A percentile compares a stretch with the other conserved stretches of the same genome.
These are phyloP conservation scores for Sphagnum fallax DNA, from an alignment of 228 moss, liverwort and hornwort genomes.

Conservation along the genomic window DNA sequence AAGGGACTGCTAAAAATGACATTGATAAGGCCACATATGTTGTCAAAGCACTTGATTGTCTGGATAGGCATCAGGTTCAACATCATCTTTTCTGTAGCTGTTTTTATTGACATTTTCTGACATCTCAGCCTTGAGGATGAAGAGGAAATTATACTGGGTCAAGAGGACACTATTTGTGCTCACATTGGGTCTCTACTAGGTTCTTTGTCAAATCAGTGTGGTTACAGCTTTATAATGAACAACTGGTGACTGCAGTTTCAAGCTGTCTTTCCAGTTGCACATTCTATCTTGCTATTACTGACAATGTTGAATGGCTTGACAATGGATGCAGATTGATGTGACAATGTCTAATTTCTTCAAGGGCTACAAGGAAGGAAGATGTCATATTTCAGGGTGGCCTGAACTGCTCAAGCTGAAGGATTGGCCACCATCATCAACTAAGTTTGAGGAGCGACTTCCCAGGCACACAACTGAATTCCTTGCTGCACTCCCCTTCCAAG, in stretches of 20 bases:
- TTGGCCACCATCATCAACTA: slow-evolving; percentile 72
- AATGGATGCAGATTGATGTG: slow-evolving; percentile 35
- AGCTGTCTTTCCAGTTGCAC: too few species aligned
- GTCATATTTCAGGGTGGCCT: slow-evolving; percentile 54
- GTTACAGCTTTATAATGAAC: too few species aligned
- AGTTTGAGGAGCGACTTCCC: slow-evolving; percentile 82
- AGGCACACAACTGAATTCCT: slow-evolving; percentile 84
- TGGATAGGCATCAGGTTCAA: slow-evolving; percentile 83
- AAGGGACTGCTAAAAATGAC: slow-evolving; percentile 70
- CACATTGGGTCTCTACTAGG: too few species aligned
- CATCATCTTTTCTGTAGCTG: too few species aligned
- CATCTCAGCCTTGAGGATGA: too few species aligned
- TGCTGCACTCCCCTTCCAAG: slow-evolving; percentile 74
- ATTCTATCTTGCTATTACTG: too few species aligned
- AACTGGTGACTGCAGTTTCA: too few species aligned
- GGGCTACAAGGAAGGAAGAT: slow-evolving; percentile 29
- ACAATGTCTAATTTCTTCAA: slow-evolving; percentile 46
- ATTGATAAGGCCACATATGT: slow-evolving; percentile 73
- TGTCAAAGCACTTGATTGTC: slow-evolving; percentile 78
- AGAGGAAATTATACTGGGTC: too few species aligned
- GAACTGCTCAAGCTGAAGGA: slow-evolving; percentile 91
- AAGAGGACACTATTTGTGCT: too few species aligned
- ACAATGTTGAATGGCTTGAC: neutral
- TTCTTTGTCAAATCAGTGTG: too few species aligned
- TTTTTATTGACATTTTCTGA: too few species aligned